Conservation (phyloP, 225 moss, liverwort and hornwort genomes). For the Takakia lepidozioides region DNA sequence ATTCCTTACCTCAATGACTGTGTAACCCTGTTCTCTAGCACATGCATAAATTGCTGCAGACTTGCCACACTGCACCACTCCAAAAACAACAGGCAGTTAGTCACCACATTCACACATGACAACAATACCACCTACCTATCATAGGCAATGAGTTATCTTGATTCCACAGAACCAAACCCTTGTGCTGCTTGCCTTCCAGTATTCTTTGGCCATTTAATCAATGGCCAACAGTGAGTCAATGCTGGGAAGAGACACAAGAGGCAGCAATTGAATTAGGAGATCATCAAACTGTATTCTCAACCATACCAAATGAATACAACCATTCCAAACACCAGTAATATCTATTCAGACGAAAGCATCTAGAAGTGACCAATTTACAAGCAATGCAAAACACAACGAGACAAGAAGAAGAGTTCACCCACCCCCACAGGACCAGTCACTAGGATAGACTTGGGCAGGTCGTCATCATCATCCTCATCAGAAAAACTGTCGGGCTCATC, state of each 20-base stretch:
- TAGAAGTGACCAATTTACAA: no score
- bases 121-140: no score
- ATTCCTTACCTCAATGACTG: constrained; percentile 76
- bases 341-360: no score
- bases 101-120: no score
- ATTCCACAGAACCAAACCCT: no score
- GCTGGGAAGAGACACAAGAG: not conserved
- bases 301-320: not conserved
- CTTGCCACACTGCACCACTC: constrained; percentile 67
- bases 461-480: constrained; percentile 35
- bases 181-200: no score
- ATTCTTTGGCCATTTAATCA: no score
- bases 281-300: constrained; percentile 6
- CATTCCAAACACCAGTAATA: no score
- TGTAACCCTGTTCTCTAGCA: constrained; percentile 69
- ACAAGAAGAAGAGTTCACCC: no score
- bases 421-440: constrained; percentile 81
- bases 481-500: constrained; percentile 43
- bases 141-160: constrained; percentile 4
- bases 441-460: constrained; percentile 56
- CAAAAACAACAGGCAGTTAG: no score
- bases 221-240: no score
- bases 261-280: not conserved
- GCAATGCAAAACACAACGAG: no score
- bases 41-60: constrained; percentile 92